Evolutionary conservation across 441 rosid species (phyloP).

Genomic region (Gossypium schwendimanii): DNA sequence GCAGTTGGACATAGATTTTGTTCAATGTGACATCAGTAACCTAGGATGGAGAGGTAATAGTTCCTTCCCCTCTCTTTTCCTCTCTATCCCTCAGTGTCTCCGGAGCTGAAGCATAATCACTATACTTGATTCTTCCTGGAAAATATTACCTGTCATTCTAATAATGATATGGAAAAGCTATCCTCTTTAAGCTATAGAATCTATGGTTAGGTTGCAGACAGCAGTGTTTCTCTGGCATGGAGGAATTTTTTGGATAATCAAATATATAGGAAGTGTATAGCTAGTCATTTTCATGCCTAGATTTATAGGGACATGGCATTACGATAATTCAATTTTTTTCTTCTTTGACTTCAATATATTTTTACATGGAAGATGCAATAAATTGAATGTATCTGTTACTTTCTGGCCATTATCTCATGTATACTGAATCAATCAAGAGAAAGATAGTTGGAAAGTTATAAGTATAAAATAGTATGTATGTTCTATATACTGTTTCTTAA

Average conservation of each 20-base stretch:
- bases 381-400: neutral
- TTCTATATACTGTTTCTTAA: neutral
- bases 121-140: neutral
- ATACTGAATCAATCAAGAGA: neutral
- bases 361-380: neutral
- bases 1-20: slow-evolving; percentile 75
- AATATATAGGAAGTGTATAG: neutral
- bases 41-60: slow-evolving; percentile 60
- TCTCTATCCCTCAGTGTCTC: neutral
- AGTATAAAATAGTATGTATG: neutral
- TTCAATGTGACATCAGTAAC: slow-evolving; percentile 64
- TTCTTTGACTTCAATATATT: neutral
- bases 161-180: neutral
- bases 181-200: neutral
- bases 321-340: neutral
- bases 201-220: neutral
- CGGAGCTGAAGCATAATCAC: neutral
- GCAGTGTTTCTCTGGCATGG: neutral
- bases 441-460: neutral
- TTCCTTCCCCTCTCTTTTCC: neutral
- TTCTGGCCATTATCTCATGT: neutral
- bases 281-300: neutral
- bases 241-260: neutral
- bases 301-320: neutral
- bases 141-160: neutral